These are phyloP conservation scores for Xylaria multiplex DNA, from an alignment of 2,329 filamentous ascomycete species.

Conservation along the genomic window DNA sequence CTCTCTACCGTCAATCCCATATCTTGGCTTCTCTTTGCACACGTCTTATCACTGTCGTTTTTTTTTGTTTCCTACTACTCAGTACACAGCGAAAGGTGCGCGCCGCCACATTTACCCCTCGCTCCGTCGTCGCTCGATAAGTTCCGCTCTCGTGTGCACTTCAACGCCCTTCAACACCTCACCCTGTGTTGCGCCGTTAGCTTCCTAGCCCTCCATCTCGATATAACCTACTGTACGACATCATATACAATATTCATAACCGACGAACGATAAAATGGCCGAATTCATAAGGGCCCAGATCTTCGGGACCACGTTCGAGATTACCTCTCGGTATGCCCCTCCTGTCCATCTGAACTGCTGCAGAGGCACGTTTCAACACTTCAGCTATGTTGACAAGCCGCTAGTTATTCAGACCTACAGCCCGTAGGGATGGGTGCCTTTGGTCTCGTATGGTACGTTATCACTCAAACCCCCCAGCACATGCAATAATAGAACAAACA, in stretches of 20 bases:
- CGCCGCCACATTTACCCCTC: conserved; percentile 30
- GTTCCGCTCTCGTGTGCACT: conserved; percentile 14
- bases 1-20: conserved; percentile 16
- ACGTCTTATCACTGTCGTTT: not conserved
- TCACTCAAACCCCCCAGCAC: conserved; percentile 24
- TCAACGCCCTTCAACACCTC: conserved; percentile 15
- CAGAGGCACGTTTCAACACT: conserved; percentile 19
- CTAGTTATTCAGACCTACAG: conserved; percentile 95
- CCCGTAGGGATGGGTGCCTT: conserved; percentile 99
- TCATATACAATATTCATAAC: conserved; percentile 28
- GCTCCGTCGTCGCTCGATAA: conserved; percentile 28
- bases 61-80: not conserved
- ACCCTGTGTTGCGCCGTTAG: conserved; percentile 9
- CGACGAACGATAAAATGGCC: conserved; percentile 75
- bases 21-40: conserved; percentile 18
- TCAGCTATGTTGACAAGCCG: conserved; percentile 21
- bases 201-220: conserved; percentile 14
- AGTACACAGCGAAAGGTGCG: not conserved
- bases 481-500: conserved; percentile 2
- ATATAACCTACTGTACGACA: conserved; percentile 16
- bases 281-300: conserved; percentile 99
- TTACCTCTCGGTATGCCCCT: conserved; percentile 84
- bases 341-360: conserved; percentile 7
- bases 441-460: conserved; percentile 89
- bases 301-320: conserved; percentile 99